Evolutionary conservation across 257 asterid genomes (phyloP).

Genomic region (Anisodus acutangulus): DNA sequence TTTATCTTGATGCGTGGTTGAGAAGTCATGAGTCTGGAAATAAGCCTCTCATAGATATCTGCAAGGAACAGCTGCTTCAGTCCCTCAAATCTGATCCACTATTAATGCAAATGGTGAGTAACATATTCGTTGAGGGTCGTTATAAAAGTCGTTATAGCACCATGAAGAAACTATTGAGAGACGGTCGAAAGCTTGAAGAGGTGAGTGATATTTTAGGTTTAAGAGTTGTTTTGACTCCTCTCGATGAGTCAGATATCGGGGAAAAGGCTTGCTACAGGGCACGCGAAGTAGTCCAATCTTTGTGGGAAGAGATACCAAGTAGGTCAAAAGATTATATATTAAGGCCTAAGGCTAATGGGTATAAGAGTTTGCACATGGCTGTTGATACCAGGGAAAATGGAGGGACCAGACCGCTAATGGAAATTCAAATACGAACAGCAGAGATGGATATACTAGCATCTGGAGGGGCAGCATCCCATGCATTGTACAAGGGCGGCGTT

Average conservation of each 20-base stretch:
- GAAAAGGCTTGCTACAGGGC: constrained; percentile 84
- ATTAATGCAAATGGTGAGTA: constrained; percentile 51
- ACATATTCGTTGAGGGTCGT: constrained; percentile 73
- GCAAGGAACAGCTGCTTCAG: constrained; percentile 73
- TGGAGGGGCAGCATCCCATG: constrained; percentile 93
- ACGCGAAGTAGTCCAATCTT: constrained; percentile 67
- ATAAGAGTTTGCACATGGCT: constrained; percentile 89
- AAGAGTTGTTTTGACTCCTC: constrained; percentile 65
- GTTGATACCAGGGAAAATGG: constrained; percentile 68
- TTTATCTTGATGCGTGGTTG: constrained; percentile 83
- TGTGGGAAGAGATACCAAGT: constrained; percentile 80
- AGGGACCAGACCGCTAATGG: constrained; percentile 71
- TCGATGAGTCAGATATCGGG: constrained; percentile 49
- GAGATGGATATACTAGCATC: constrained; percentile 91
- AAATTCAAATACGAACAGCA: constrained; percentile 84
- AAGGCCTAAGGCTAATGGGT: constrained; percentile 84
- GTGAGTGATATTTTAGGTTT: constrained; percentile 84
- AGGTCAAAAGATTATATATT: constrained; percentile 86
- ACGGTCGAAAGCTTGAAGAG: constrained; percentile 90
- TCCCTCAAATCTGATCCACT: constrained; percentile 62
- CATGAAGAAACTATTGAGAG: constrained; percentile 88
- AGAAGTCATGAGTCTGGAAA: constrained; percentile 69
- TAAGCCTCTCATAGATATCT: constrained; percentile 61
- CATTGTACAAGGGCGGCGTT: constrained; percentile 89
- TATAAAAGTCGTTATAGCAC: constrained; percentile 90